Base-by-base conservation (phyloP, 2,329 filamentous ascomycete genomes). In the Tympanopsis confertula region DNA sequence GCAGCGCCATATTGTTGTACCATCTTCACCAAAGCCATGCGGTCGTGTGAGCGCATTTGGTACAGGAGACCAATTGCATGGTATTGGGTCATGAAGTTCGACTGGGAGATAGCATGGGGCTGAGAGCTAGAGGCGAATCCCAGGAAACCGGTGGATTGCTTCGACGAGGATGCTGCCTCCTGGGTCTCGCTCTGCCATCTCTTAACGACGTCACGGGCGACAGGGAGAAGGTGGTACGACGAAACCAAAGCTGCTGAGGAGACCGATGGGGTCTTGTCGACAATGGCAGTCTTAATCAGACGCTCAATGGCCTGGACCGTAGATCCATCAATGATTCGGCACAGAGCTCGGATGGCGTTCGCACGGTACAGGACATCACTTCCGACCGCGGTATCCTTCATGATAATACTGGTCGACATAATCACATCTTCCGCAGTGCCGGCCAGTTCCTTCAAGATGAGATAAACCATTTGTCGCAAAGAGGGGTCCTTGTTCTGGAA, bases 401-500 rank as follows among this genome's bases (percentile, higher is more conserved):
- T 98, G 51, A 98, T 95, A 50, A 89, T 95, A 63, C 86, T 94
- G 14, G 91, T 98, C 44, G 95, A 91, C 91, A 98, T 96, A 59
- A 98, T 98, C 46, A 95, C 93, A 71, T 98, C 91, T 67, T 96
- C 87, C 41, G 91, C 91, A 18, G 87, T 94, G 60, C 80, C 78
- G 48, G 89, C 86, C 53, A 98, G 72, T 73, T 98, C 91, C 76
- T 96, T 98, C 68, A 96, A 86, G 57, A 95, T 81, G 48, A 96
- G 73, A 66, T 96, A 94, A 37, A 98, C 89, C 88, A 96, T 95
- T 70, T 98, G 91, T 54, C 91, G 86, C 57, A 98, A 72, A 52
- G 86, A 89, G 53, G 88, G 84, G 81, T 98, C 91, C 65, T 95
- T 96, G 66, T 96, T 96, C 71, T 96, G 89, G 74, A 98, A 98